These are phyloP conservation scores for Verbascum thapsus DNA, from an alignment of 257 asterid genomes.

Conservation along the genomic window DNA sequence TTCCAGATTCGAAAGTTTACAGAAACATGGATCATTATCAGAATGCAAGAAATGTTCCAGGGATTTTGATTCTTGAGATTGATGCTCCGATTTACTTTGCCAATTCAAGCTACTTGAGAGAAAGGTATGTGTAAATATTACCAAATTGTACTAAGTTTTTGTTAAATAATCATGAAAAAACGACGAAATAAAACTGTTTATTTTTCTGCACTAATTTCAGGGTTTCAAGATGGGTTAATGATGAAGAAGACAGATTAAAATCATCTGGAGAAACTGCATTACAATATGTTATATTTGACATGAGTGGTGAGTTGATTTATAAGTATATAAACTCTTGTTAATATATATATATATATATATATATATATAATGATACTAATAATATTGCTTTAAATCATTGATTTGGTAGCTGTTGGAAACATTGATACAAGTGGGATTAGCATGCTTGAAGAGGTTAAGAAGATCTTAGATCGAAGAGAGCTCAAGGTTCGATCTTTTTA, in stretches of 20 bases:
- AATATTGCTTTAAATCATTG: background rate
- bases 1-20: constrained; percentile 71
- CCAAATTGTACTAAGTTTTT: background rate
- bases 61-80: constrained; percentile 76
- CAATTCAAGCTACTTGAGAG: constrained; percentile 85
- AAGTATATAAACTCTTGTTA: background rate
- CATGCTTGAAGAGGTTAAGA: constrained; percentile 87
- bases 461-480: constrained; percentile 70
- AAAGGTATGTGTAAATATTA: constrained; percentile 46
- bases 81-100: constrained; percentile 95
- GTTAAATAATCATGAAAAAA: background rate
- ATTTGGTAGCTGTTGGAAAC: constrained; percentile 79
- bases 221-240: constrained; percentile 84
- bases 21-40: constrained; percentile 81
- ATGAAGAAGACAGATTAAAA: constrained; percentile 78
- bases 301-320: constrained; percentile 79
- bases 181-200: too few relatives aligned
- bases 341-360: background rate
- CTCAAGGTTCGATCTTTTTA: constrained; percentile 58
- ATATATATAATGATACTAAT: too few relatives aligned
- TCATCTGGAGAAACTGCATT: constrained; percentile 53
- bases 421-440: constrained; percentile 95
- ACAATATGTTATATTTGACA: constrained; percentile 68
- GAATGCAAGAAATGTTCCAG: constrained; percentile 58
- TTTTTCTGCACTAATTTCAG: constrained; percentile 34